Evolutionary conservation across 345 rosid species (phyloP).

Genomic region (Trapa incisa): DNA sequence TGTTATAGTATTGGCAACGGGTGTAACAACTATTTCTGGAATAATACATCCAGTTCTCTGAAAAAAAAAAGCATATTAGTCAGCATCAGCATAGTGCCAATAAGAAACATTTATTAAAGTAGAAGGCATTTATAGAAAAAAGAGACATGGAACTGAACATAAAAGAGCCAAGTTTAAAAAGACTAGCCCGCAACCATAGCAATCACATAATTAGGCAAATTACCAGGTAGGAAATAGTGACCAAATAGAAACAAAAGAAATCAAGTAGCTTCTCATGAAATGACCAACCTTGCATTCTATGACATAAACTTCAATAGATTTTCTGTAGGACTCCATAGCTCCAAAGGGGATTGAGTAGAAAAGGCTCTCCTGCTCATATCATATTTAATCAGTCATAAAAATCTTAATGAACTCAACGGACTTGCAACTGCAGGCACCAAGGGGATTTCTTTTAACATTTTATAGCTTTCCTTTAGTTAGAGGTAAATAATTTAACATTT

Average conservation of each 20-base stretch:
- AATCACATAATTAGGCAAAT: not conserved
- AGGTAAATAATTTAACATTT: not conserved
- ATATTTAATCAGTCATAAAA: slow-evolving; percentile 13
- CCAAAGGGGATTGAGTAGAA: slow-evolving; percentile 81
- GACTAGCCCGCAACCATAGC: not conserved
- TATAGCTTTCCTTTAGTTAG: not conserved
- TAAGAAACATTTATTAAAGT: not conserved
- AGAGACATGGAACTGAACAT: not conserved
- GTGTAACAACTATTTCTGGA: slow-evolving; percentile 82
- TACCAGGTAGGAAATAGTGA: not conserved
- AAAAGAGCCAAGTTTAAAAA: not conserved
- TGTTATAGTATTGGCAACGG: slow-evolving; percentile 49
- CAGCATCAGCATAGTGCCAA: not conserved
- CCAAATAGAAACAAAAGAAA: not conserved
- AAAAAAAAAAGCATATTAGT: not conserved
- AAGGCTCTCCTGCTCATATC: slow-evolving; percentile 68
- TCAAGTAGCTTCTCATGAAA: not conserved
- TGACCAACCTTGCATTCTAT: slow-evolving; percentile 39
- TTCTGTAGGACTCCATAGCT: slow-evolving; percentile 68
- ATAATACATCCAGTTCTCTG: slow-evolving; percentile 65
- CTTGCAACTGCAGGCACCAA: not conserved
- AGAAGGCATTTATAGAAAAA: not conserved
- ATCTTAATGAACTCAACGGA: not conserved
- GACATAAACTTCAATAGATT: slow-evolving; percentile 66
- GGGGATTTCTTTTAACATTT: not conserved